phyloP scores from a whole-genome alignment of 73 alveolate genomes.

The Paramecium sexaurelia region DNA sequence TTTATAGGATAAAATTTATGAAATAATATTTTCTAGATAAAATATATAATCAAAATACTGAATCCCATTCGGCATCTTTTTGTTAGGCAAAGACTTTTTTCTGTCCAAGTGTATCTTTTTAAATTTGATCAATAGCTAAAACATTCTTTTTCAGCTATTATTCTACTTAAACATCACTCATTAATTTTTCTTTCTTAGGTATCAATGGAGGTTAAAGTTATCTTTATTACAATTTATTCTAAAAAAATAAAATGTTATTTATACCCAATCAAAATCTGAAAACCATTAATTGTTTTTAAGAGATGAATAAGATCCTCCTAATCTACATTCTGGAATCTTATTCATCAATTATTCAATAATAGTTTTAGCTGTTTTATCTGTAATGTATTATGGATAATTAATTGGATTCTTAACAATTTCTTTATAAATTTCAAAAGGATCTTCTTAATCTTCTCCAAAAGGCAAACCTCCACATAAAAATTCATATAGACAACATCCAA shows the following conservation, averaged over 20 bases:
- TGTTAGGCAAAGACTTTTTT: slow-evolving; percentile 27
- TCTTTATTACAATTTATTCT: neutral
- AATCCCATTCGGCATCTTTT: slow-evolving; percentile 54
- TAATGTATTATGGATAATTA: slow-evolving; percentile 46
- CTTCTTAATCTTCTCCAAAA: slow-evolving; percentile 78
- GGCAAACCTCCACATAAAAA: slow-evolving; percentile 82
- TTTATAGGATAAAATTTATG: too few species aligned
- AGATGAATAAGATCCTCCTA: slow-evolving; percentile 67
- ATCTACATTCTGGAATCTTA: slow-evolving; percentile 66
- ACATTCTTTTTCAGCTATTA: neutral
- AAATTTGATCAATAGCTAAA: neutral
- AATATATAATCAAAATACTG: neutral
- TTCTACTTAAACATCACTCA: neutral
- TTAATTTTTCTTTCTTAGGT: neutral
- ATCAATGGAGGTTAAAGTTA: slow-evolving; percentile 4
- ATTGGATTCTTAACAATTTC: slow-evolving; percentile 69
- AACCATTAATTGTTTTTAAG: slow-evolving; percentile 61
- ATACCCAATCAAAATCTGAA: slow-evolving; percentile 61
- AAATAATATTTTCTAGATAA: neutral
- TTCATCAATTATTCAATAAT: slow-evolving; percentile 60
- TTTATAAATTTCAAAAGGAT: slow-evolving; percentile 78
- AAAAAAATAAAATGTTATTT: neutral
- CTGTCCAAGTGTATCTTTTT: slow-evolving; percentile 9
- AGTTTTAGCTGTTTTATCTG: slow-evolving; percentile 62
- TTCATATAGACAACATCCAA: slow-evolving; percentile 54